These are phyloP conservation scores for Scedosporium boydii DNA, from an alignment of 2,329 filamentous ascomycete genomes.

Conservation along the genomic window DNA sequence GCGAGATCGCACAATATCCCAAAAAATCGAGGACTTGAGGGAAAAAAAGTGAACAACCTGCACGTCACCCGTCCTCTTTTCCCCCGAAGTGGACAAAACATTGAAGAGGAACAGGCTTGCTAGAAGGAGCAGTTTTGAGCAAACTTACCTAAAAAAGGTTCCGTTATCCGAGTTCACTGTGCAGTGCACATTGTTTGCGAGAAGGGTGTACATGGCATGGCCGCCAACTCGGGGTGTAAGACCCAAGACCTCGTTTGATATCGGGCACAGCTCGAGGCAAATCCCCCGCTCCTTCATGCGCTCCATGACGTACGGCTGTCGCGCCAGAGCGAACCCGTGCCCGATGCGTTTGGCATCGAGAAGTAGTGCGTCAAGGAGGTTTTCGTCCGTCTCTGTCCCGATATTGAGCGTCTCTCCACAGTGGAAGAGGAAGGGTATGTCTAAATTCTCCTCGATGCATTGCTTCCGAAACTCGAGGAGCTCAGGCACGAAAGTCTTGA, in stretches of 20 bases:
- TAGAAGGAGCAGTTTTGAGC: background rate
- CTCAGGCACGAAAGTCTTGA: slow-evolving; percentile 43
- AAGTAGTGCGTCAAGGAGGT: slow-evolving; percentile 58
- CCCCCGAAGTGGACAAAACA: background rate
- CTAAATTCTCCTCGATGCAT: slow-evolving; percentile 36
- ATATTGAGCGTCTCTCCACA: slow-evolving; percentile 65
- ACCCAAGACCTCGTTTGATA: slow-evolving; percentile 67
- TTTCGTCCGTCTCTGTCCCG: slow-evolving; percentile 55
- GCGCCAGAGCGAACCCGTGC: slow-evolving; percentile 61
- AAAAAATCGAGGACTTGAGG: background rate
- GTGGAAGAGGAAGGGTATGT: slow-evolving; percentile 67
- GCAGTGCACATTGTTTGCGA: slow-evolving; percentile 66
- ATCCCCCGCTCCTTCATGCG: slow-evolving; percentile 54
- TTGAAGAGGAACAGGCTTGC: background rate
- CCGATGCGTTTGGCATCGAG: slow-evolving; percentile 61
- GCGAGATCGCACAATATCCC: background rate
- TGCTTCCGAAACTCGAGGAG: slow-evolving; percentile 45
- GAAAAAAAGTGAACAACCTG: background rate
- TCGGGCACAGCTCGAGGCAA: slow-evolving; percentile 68
- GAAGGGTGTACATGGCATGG: slow-evolving; percentile 56
- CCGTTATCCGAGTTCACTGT: slow-evolving; percentile 69
- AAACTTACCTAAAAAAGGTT: slow-evolving; percentile 54
- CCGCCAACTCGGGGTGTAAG: slow-evolving; percentile 56
- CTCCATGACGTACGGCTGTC: slow-evolving; percentile 57
- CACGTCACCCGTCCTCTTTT: background rate